Base-by-base conservation (phyloP, 176 grass and related monocot genomes). In the Oryza coarctata region DNA sequence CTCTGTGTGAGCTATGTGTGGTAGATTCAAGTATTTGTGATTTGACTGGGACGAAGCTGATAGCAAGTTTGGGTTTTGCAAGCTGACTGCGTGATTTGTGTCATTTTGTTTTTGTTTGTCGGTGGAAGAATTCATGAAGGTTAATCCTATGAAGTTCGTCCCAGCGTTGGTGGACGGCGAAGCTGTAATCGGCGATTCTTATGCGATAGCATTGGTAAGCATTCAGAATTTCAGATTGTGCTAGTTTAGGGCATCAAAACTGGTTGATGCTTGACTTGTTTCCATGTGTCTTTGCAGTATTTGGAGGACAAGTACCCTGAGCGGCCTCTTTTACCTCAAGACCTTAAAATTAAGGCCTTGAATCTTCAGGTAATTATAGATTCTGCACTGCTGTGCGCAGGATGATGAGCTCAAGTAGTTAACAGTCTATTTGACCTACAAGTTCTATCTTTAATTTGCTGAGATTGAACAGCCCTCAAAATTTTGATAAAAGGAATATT, bases 101-200 rank as follows among this genome's bases (percentile, higher is more conserved):
- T 25, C 40, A 12, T 43, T 2, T 55, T 20, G 0, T 55, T 55
- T 55, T n/a, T 63, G 20, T 83, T 83, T 68, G 14, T 83, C 20
- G 47, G 6, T 68, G 40, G 6, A 82, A 90, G 88, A 90, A 86
- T 90, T 86, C 47, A 9, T 79, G 31, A 90, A 86, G 74, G 13
- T 90, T 83, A 90, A 90, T 70, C 88, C 88, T 74, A 86, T 83
- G 84, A 90, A 83, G 62, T 86, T 90, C 1, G 88, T 86, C 69
- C 88, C 84, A 12, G 84, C 62, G 1, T 58, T 86, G 38, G 74
- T 79, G 0, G 79, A 86, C 7, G 74, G 31, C 0, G 68, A 83
- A 28, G 68, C 47, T 8, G 78, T 83, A 27, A 69, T 90, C 0
- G 88, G 83, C 0, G 83, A 90, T 25, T 90, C 88, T 40, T 83